Evolutionary conservation across 2,329 filamentous ascomycete species (phyloP), one percentile per base, ranked within the genome.

Genomic region (Alternaria brassicicola): DNA sequence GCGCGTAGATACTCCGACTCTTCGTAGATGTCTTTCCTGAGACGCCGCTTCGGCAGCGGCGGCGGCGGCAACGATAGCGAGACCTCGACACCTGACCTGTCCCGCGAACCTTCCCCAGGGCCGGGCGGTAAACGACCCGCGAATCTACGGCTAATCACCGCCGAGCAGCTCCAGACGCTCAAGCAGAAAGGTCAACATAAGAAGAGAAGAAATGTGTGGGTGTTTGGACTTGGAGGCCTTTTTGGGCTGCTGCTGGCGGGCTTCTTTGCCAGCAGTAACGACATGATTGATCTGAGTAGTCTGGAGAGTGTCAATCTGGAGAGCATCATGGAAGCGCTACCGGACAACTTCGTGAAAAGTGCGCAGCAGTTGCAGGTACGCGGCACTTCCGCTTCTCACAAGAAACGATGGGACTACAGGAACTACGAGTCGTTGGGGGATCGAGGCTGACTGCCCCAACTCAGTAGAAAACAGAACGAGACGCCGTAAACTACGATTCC

Each of bases 401-500:
- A 4, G 13, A 5, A 12, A 2, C 1, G 23, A 17, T 8, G 38
- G 15, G 10, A 36, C 12, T 15, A 10, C 19, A n/a, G 41, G 7
- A 33, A 9, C 9, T 17, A 25, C 13, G 9, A 43, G 7, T 26
- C 3, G 13, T 51, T 39, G 33, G 35, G 35, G 52, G 33, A 43
- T 43, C 39, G 58, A 57, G 52, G 56, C 69, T 75, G 68, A 76
- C 67, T 60, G 62, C 57, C 55, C 25, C 41, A 31, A 57, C 67
- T 67, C 67, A 68, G 67, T 77, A 90, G 89, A 91, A 92, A 81
- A 89, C 90, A 70, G 93, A 98, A 79, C 89, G 92, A 65, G 92
- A 96, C 67, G 86, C 92, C 41, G 89, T 96, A 64, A 90, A 90
- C 70, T 97, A 97, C 78, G 95, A 99, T 80, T 91, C 93, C 6